Percentiles rank a stretch among this genome's conserved stretches.
Conservation (phyloP, 306 rosid species). For the Begonia masoniana region DNA sequence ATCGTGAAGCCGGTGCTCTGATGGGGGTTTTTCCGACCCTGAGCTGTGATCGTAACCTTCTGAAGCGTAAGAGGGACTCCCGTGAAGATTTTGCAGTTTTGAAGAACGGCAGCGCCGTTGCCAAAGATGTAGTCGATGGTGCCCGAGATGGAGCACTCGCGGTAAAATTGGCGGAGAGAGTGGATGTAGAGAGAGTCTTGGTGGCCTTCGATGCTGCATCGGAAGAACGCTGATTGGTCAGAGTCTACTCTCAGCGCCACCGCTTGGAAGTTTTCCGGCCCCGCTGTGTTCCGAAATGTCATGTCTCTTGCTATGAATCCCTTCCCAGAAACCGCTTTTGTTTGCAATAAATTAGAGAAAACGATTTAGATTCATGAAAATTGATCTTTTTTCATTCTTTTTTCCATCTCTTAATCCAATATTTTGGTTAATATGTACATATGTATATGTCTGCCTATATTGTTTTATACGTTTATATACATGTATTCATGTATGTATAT, state of each 20-base stretch:
- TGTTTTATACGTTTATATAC: too few relatives aligned
- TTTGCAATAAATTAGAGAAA: too few relatives aligned
- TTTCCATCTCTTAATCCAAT: too few relatives aligned
- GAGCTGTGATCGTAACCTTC: conserved; percentile 76
- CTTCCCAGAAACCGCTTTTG: conserved; percentile 43
- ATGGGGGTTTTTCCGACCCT: conserved; percentile 65
- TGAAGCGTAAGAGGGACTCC: conserved; percentile 60
- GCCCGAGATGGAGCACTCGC: conserved; percentile 65
- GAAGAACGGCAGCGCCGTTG: conserved; percentile 70
- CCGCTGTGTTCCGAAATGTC: conserved; percentile 60
- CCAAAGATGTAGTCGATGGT: conserved; percentile 87
- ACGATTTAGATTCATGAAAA: too few relatives aligned
- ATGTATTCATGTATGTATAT: too few relatives aligned
- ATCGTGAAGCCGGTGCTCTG: conserved; percentile 67
- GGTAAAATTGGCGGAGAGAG: conserved; percentile 24
- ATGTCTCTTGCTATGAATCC: conserved; percentile 75
- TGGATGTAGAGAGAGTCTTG: conserved; percentile 12
- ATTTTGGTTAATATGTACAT: too few relatives aligned
- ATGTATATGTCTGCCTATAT: too few relatives aligned
- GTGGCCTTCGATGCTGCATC: conserved; percentile 50
- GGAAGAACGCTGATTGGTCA: conserved; percentile 69
- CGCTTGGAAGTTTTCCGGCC: conserved; percentile 57
- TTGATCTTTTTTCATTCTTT: too few relatives aligned
- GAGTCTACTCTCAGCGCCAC: conserved; percentile 83
- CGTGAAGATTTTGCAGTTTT: conserved; percentile 65